These are phyloP conservation scores for Fusarium protoensiforme DNA, from an alignment of 2,329 filamentous ascomycete species.

Conservation along the genomic window DNA sequence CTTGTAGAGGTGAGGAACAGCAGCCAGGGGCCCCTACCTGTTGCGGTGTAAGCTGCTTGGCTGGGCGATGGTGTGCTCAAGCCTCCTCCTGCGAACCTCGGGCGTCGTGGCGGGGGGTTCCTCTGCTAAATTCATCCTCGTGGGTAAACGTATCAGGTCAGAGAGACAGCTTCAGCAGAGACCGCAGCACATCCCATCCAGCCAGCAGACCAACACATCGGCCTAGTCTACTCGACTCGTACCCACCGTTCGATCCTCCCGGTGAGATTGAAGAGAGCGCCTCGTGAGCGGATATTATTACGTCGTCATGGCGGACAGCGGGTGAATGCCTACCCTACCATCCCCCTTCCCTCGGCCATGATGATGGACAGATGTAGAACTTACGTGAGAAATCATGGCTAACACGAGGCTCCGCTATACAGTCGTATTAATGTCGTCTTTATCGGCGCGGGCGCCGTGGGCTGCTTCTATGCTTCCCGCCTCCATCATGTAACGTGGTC, in stretches of 20 bases:
- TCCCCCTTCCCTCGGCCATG: background rate
- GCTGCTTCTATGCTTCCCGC: slow-evolving; percentile 77
- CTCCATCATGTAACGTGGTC: slow-evolving; percentile 64
- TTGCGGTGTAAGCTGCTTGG: background rate
- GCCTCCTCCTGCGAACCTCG: background rate
- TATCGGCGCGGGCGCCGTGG: slow-evolving; percentile 77
- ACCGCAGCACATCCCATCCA: background rate
- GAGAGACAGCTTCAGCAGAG: background rate
- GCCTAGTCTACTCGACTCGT: background rate
- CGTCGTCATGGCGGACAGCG: slow-evolving; percentile 28
- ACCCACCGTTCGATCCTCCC: background rate
- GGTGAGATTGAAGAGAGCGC: slow-evolving; percentile 1
- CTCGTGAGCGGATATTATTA: background rate
- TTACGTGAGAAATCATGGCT: slow-evolving; percentile 1
- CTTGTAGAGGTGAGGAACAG: background rate
- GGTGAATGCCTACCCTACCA: slow-evolving; percentile 10
- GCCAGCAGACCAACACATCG: background rate
- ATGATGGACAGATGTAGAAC: background rate
- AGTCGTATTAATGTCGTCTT: slow-evolving; percentile 67
- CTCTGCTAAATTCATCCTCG: slow-evolving; percentile 14
- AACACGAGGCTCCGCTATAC: background rate
- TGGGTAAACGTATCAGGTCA: background rate
- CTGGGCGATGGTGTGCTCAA: background rate
- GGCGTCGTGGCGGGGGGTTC: slow-evolving; percentile 23
- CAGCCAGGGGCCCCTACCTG: background rate